These are phyloP conservation scores for Phanerodontia chrysosporium DNA, from an alignment of 768 basidiomycete species.

Conservation along the genomic window DNA sequence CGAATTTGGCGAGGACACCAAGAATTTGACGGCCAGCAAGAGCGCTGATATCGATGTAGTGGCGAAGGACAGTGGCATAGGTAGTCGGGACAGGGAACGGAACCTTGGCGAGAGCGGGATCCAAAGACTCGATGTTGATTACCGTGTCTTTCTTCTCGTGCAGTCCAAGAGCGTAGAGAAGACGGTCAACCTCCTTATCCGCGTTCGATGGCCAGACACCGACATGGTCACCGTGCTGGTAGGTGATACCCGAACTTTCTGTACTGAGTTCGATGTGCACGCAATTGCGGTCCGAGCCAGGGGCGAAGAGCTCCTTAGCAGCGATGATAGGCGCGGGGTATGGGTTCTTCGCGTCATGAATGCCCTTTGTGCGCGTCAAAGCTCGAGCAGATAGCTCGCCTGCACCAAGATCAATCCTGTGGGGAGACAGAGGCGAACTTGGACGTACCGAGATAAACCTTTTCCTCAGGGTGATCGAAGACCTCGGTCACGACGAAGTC, in stretches of 20 bases:
- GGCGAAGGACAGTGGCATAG: constrained; percentile 86
- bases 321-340: constrained; percentile 78
- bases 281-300: constrained; percentile 78
- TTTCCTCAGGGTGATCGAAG: constrained; percentile 68
- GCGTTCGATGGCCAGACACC: constrained; percentile 97
- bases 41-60: constrained; percentile 96
- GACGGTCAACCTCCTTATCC: constrained; percentile 84
- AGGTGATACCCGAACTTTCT: constrained; percentile 94
- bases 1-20: constrained; percentile 81
- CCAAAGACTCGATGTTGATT: constrained; percentile 93
- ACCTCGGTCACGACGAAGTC: constrained; percentile 93
- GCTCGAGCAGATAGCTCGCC: constrained; percentile 96
- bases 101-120: constrained; percentile 96
- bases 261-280: constrained; percentile 92
- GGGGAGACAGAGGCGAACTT: neutral
- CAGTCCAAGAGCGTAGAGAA: constrained; percentile 83
- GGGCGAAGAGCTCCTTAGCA: constrained; percentile 80
- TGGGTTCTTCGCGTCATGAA: constrained; percentile 97
- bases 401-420: constrained; percentile 27
- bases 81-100: constrained; percentile 98
- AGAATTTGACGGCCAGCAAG: constrained; percentile 93
- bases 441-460: constrained; percentile 83
- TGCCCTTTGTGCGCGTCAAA: constrained; percentile 88
- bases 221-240: constrained; percentile 97
- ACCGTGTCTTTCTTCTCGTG: constrained; percentile 75